A percentile compares a stretch with the other conserved stretches of the same genome.
Evolutionary conservation across 176 grass and related monocot species (phyloP).

Genomic region (Aegilops sharonensis): DNA sequence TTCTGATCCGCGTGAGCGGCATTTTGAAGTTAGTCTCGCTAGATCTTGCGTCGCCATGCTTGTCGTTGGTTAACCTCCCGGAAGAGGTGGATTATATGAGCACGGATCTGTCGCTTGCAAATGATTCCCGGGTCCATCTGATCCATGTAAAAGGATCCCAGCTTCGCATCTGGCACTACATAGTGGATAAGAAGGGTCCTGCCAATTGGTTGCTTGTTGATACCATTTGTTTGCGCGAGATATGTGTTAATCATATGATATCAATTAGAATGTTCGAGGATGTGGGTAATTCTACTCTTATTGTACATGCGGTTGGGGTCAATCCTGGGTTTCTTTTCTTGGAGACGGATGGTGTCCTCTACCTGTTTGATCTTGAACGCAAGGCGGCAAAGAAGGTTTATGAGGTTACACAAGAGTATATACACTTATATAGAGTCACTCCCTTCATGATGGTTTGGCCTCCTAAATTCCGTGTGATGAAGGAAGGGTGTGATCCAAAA

Average conservation of each 20-base stretch:
- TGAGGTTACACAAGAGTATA: not conserved
- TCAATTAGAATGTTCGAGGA: not conserved
- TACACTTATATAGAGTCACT: not conserved
- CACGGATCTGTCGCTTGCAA: not conserved
- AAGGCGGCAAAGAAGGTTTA: not conserved
- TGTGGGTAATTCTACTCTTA: not conserved
- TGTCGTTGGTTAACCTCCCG: not conserved
- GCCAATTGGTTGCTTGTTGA: not conserved
- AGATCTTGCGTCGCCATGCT: not conserved
- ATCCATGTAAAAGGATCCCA: not conserved
- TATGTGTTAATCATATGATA: not conserved
- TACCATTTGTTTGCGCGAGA: not conserved
- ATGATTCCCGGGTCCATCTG: not conserved
- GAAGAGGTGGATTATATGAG: not conserved
- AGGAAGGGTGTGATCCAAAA: not conserved
- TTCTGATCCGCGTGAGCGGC: not conserved
- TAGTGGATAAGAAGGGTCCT: not conserved
- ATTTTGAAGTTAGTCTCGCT: not conserved
- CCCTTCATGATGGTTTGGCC: slow-evolving; percentile 3
- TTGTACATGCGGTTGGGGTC: not conserved
- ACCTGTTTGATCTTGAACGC: not conserved
- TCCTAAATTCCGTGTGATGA: not conserved
- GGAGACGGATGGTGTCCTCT: not conserved
- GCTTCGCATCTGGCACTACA: not conserved
- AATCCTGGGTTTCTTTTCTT: not conserved